Evolutionary conservation across 2,329 filamentous ascomycete species (phyloP), one percentile per base, ranked within the genome.

Genomic region (Ophiostoma angusticollis): DNA sequence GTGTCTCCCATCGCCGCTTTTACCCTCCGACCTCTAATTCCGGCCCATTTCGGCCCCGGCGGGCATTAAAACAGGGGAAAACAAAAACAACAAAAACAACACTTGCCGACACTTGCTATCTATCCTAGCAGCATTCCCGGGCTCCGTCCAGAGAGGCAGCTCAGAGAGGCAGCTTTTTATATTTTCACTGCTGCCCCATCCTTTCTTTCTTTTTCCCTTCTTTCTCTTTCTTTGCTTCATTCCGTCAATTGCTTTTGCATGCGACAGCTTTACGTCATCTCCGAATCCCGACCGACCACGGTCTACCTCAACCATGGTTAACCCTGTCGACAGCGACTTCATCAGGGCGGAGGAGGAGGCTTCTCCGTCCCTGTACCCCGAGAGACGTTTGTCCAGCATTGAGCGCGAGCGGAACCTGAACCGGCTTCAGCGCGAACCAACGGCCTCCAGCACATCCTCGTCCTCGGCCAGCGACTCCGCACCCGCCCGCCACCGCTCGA

Each of bases 351-450:
- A 80, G 58, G 59, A 55, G 42, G 68, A 70, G 47, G 74, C 74
- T 55, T 46, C 49, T 31, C 39, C 44, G 37, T 9, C 23, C 52
- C 47, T 74, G 57, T 48, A 47, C 36, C 38, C 43, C 40, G 30
- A 31, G 52, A 14, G 30, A 9, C 50, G 37, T 37, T 43, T 45
- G 32, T 31, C 45, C 22, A 49, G 45, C 41, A 57, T 62, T 43
- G 54, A 54, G 21, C 40, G 34, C 13, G 55, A 46, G 35, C 63
- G 65, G 40, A 52, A 59, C 24, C 68, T 71, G 60, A 52, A 59
- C 24, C 68, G 71, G 60, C 72, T 82, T 45, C 73, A 77, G 51
- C 70, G 76, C 25, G 70, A 74, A n/a, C 50, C 64, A 16, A 70
- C 73, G 5, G 59, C 62, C 2, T 65, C 67, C 24, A 67, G 68